These are phyloP conservation scores for Pythium rhizo-oryzae DNA, from an alignment of 352 stramenopile genomes.

Conservation along the genomic window DNA sequence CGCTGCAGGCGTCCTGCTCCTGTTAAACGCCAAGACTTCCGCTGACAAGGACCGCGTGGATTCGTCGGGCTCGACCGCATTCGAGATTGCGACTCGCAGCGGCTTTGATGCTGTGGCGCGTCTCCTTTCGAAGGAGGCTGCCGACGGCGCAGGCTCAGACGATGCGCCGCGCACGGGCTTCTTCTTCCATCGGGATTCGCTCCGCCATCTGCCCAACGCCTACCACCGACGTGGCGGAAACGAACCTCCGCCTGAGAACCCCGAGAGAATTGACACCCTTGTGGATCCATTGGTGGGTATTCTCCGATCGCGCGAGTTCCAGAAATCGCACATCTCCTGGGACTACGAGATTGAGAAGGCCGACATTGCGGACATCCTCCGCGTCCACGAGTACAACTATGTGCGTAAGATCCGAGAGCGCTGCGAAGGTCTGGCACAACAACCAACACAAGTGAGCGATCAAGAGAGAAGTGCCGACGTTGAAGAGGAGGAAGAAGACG, in stretches of 20 bases:
- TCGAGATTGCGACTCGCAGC: conserved; percentile 49
- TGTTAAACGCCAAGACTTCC: conserved; percentile 41
- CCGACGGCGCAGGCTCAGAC: background rate
- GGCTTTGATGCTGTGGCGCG: conserved; percentile 37
- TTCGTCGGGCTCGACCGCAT: conserved; percentile 48
- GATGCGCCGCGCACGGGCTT: conserved; percentile 47
- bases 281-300: conserved; percentile 75
- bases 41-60: conserved; percentile 45
- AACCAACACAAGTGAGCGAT: background rate
- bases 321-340: conserved; percentile 57
- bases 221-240: conserved; percentile 59
- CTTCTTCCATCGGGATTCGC: conserved; percentile 75
- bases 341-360: conserved; percentile 66
- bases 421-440: conserved; percentile 42
- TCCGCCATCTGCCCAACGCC: conserved; percentile 77
- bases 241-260: conserved; percentile 91
- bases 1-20: conserved; percentile 41
- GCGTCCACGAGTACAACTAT: conserved; percentile 91
- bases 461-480: background rate
- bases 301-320: conserved; percentile 72
- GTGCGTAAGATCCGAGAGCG: conserved; percentile 66
- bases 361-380: conserved; percentile 88
- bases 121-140: conserved; percentile 23
- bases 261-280: conserved; percentile 87
- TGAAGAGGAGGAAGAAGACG: conserved; percentile 26